Evolutionary conservation across 2,329 filamentous ascomycete species (phyloP), one percentile per base, ranked within the genome.

Genomic region (Ophiostoma ulmi): DNA sequence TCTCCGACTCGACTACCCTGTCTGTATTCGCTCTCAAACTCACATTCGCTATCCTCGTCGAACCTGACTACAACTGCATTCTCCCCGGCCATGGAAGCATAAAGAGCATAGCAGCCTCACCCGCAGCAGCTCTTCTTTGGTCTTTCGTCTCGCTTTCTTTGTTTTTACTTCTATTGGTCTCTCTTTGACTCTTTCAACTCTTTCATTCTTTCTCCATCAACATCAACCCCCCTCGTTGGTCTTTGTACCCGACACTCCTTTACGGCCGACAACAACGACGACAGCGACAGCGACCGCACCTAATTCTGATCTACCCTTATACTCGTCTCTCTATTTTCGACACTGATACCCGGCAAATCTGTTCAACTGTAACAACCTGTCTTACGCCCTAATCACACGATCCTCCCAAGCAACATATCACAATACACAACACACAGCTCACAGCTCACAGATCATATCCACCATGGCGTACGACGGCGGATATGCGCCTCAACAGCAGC

Each of bases 381-480:
- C 58, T 26, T 7, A n/a, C 58, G 14, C 58, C 35, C 58, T 63
- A 63, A 63, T 63, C n/a, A 39, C 58, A 64, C 35, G 17, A 58
- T 17, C 63, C 41, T 17, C 13, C n/a, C 7, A 26, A 7, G 3
- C 48, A 66, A 39, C 22, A 26, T 55, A 14, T 5, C 55, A 26
- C 41, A 44, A 52, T 48, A 41, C 20, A 8, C 31, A 10, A 44
- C 36, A 22, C 38, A 31, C 31, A 31, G 31, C 31, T 31, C 38
- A 31, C 31, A 31, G 31, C 31, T 31, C 31, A 31, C 31, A 31
- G 31, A 31, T 31, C 31, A 31, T 3, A 48, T 68, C 55, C 68
- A 74, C 73, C 20, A 87, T 87, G 85, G 83, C 84, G 65, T 86
- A 86, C 75, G 82, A 85, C 73, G 81, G 80, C 72, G 81, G 79